Conservation (phyloP, 306 rosid species). For the Heteromeles arbutifolia region DNA sequence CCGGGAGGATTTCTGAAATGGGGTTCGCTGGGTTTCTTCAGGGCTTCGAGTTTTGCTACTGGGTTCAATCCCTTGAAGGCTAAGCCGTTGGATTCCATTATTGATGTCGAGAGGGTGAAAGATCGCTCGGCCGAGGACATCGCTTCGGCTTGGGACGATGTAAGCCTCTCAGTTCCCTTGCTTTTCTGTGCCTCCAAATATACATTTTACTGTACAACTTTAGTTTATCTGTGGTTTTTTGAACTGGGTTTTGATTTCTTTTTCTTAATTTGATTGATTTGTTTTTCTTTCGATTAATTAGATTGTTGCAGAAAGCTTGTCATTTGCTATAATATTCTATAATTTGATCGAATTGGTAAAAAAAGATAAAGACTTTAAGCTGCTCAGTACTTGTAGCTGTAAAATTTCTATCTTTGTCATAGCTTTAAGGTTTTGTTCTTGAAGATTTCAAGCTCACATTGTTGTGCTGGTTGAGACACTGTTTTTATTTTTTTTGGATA, state of each 20-base stretch:
- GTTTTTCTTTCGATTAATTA: neutral
- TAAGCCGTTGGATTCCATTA: conserved; percentile 72
- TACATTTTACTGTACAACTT: neutral
- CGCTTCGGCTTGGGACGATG: conserved; percentile 87
- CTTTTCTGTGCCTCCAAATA: neutral
- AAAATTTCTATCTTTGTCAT: neutral
- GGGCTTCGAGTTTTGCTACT: conserved; percentile 62
- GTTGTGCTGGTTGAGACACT: neutral
- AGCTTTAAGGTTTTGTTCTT: neutral
- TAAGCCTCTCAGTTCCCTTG: conserved; percentile 32
- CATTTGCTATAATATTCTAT: neutral
- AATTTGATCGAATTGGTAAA: neutral
- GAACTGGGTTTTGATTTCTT: neutral
- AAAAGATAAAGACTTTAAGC: neutral
- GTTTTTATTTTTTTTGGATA: neutral
- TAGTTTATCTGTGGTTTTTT: neutral
- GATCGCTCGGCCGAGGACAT: conserved; percentile 67
- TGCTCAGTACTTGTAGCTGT: neutral
- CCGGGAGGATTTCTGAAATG: conserved; percentile 55
- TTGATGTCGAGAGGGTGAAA: conserved; percentile 60
- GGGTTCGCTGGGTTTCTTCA: conserved; percentile 64
- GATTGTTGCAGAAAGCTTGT: neutral
- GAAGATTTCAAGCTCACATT: neutral
- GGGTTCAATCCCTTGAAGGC: conserved; percentile 75
- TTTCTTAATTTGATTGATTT: neutral